Evolutionary conservation across 345 rosid species (phyloP), one percentile per base, ranked within the genome.

Genomic region (Eucalyptus tenuipes): DNA sequence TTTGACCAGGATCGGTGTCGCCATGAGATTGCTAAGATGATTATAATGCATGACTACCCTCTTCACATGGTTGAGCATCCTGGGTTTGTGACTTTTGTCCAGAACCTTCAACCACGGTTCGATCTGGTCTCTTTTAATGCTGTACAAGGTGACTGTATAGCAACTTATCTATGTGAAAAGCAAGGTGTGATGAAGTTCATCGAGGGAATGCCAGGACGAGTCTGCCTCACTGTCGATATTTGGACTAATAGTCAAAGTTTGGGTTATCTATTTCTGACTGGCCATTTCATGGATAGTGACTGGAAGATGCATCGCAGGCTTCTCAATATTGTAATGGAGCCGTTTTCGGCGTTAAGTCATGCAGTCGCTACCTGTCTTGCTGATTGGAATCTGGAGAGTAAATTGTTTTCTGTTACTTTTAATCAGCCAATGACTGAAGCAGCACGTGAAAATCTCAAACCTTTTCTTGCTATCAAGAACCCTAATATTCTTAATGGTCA

Each of bases 51-150:
- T 86, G 96, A 96, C 84, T 96, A 95, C 88, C 97, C 97, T 48
- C 97, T 97, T 85, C 99, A 97, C 93, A 97, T 97, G 95, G 98
- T 96, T 84, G 99, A 97, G 89, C 96, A 96, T 91, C 92, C 94
- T 40, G 97, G 97, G 42, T 97, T 97, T 85, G 81, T 94, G 20
- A 92, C 95, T 85, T 97, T 97, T 64, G 95, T 95, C 33, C 93
- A 94, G 91, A 96, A 91, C 90, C 96, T 97, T 92, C 98, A 96
- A 89, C 98, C 99, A 29, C 91, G 93, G n/a, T 97, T 97, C 64
- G 95, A 93, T 86, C 89, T 87, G 89, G 92, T 95, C 64, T 95
- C 93, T 89, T 97, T 97, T 91, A 94, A 94, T 90, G 94, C 93
- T 17, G 95, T 95, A 75, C 99, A 95, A 93, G 99, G 99, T 88